Evolutionary conservation across 2,329 filamentous ascomycete genomes (phyloP), one percentile per base, ranked within the genome.

Genomic region (Aspergillus terreus): DNA sequence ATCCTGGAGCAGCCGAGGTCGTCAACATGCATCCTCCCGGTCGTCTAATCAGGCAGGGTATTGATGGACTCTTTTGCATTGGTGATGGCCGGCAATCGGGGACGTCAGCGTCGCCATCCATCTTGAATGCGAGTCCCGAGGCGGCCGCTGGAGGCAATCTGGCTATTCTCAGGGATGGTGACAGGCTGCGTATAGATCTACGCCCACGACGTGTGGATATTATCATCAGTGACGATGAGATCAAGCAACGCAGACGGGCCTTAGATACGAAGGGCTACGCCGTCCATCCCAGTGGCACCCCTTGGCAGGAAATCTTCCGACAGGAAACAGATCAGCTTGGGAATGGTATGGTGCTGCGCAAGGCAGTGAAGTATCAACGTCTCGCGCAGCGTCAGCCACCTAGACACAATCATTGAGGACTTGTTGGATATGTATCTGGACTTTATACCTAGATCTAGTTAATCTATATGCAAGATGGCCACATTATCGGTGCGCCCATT

Each of bases 71-170:
- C 44, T 73, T 75, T 6, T 79, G 77, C 51, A 77, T 82, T 52
- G 79, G 79, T 6, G 79, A 82, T 58, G 79, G 79, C 0, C 67
- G 79, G 40, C 79, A 82, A 59, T 80, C 77, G 5, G 79, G 79
- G 27, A 82, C 79, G 2, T 81, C 78, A 2, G 78, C 75, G 0
- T 79, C 76, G 3, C 79, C 79, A 1, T 80, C 76, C 0, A 81
- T 82, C 46, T 64, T 82, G 14, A 81, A 82, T 53, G 79, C 78
- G 1, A 78, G 74, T 42, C 79, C 79, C 7, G 79, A 82, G 62
- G 79, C 79, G 12, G 78, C 78, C 1, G 76, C 76, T 9, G 78
- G 78, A 7, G 79, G 79, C 1, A 81, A 81, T 48, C 66, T 82
- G 17, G 78, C 76, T 4, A 68, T 82, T 19, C 62, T 82, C 17